Percentiles rank a stretch among this genome's conserved stretches.
Evolutionary conservation across 1,284 basidiomycete species (phyloP).

Genomic region (Irpex rosettiformis): DNA sequence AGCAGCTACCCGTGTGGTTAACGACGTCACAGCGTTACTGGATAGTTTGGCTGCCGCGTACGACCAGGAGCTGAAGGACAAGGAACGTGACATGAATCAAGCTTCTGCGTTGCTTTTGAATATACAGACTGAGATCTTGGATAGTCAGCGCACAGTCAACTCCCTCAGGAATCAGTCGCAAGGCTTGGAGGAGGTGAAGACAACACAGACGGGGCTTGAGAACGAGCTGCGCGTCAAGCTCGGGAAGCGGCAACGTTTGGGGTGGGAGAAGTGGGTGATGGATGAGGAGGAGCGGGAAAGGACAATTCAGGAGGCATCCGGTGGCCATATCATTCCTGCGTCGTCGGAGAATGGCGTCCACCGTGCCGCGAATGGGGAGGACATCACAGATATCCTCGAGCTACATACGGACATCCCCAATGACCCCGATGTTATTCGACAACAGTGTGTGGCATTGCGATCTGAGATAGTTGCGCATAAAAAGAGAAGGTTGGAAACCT

Average conservation of each 20-base stretch:
- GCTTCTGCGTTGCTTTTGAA: constrained; percentile 85
- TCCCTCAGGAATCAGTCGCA: constrained; percentile 71
- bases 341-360: constrained; percentile 21
- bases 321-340: constrained; percentile 41
- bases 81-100: constrained; percentile 90
- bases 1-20: constrained; percentile 81
- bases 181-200: constrained; percentile 61
- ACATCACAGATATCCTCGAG: constrained; percentile 58
- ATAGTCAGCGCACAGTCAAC: constrained; percentile 76
- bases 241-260: constrained; percentile 77
- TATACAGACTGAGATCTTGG: constrained; percentile 91
- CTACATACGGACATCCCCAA: constrained; percentile 56
- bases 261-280: constrained; percentile 90
- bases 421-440: constrained; percentile 53
- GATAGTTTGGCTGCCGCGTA: constrained; percentile 91
- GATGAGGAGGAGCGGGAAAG: constrained; percentile 80
- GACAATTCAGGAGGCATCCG: constrained; percentile 51
- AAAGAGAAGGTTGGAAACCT: constrained; percentile 65
- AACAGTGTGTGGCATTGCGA: constrained; percentile 58
- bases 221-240: constrained; percentile 70
- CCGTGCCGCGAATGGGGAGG: constrained; percentile 47
- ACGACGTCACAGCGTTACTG: constrained; percentile 85
- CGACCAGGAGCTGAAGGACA: constrained; percentile 89
- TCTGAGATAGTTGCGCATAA: constrained; percentile 64
- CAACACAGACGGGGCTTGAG: constrained; percentile 63